Base-by-base conservation (phyloP, 257 asterid species). In the Nemophila menziesii region DNA sequence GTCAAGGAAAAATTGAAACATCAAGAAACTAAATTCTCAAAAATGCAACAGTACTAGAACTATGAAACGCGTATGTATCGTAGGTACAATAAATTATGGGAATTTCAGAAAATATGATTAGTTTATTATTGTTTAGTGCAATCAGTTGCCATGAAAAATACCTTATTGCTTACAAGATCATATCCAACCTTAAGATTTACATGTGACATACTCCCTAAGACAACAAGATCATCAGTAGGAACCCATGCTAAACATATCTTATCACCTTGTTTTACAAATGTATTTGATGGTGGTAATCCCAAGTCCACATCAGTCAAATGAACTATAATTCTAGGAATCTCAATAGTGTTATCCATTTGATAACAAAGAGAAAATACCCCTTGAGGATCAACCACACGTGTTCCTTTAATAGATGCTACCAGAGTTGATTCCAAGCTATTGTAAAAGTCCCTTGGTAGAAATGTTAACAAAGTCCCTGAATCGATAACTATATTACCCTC, bases 401-500 rank as follows among this genome's bases (percentile, higher is more conserved):
- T 39, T 0, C 29, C 74, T 5, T 22, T 15, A 2, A 78, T 59
- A 0, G 44, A 26, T 29, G 38, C 39, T 2, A 0, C 38, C 13
- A 68, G 0, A 0, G 55, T 33, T 0, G 69, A 20, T 16, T 61
- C 71, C 16, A 81, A 12, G 4, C 43, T 56, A 0, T 24, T 5
- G 61, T 72, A 74, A 0, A 72, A 5, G 0, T 58, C 44, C 0
- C n/a, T 0, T 0, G 82, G 80, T 7, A 81, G 15, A 5, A 44
- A 52, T 0, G 80, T 78, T 36, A 81, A 18, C 0, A 78, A 67
- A 2, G 90, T 67, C 11, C 86, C 93, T 0, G 93, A 81, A 54
- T 81, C 90, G 16, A 81, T 61, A 8, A 81, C 56, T 1, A 81
- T 72, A 44, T 81, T 74, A 0, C 78, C 77, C 8, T 60, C 48